Base-by-base conservation (phyloP, 768 basidiomycete genomes). In the Psilocybe subaeruginosa region DNA sequence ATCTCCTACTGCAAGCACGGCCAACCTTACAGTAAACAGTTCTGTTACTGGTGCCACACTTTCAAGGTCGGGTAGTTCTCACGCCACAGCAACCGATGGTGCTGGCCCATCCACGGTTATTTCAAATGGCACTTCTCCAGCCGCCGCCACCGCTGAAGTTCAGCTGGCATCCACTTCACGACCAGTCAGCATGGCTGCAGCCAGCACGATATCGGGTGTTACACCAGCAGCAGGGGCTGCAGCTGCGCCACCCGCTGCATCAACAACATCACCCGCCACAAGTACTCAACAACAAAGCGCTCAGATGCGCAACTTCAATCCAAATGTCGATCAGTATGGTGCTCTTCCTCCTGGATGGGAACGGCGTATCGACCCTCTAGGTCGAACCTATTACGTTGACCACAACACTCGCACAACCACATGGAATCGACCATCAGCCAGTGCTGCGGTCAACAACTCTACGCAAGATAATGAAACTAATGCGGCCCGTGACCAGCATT, bases 321-420 rank as follows among this genome's bases (percentile, higher is more conserved):
- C 97, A 14, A 91, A 90, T 62, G 92, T 94, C 49, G 97, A 99
- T 76, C 95, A 98, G 68, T 92, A 87, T 64, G 97, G 97, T 3
- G 86, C 93, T 31, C 79, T 99, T 23, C 97, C 97, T 2, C 74
- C 81, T 29, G 95, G 95, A 2, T 99, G 97, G 97, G 97, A 99
- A 75, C 86, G 97, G 62, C 92, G 97, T 48, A 93, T 96, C 58
- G 97, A 99, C 76, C 96, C 97, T 33, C 85, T 99, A 27, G 97
- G 91, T 8, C 81, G 97, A 58, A 97, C 94, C 6, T 99, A 99
- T 74, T 99, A 99, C 73, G 97, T 99, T 57, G 97, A 99, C 72
- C 97, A 99, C 77, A 99, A 98, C 74, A 94, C 93, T 8, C 90
- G 97, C 58, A 93, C 91, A 11, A 99, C 97, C 6, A 99, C 97